A percentile compares a stretch with the other conserved stretches of the same genome.
These are phyloP conservation scores for Castanea crenata DNA, from an alignment of 306 rosid species.

Conservation along the genomic window DNA sequence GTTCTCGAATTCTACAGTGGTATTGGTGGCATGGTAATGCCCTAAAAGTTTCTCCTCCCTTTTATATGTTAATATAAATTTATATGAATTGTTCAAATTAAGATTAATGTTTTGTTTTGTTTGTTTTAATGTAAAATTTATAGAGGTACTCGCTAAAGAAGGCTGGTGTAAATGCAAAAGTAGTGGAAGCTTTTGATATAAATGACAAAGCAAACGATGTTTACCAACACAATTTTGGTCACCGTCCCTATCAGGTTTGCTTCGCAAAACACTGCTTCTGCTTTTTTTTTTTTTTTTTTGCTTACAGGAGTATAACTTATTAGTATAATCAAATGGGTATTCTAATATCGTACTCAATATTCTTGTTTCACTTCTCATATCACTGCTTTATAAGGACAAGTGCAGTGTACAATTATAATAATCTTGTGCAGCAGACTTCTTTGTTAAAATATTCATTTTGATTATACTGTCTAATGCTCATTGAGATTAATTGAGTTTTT, in stretches of 20 bases:
- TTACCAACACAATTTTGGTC: slow-evolving; percentile 69
- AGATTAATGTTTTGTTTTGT: background rate
- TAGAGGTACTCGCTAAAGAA: slow-evolving; percentile 76
- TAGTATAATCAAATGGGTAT: too few species aligned
- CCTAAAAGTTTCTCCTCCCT: background rate
- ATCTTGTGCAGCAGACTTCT: background rate
- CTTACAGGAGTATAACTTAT: background rate
- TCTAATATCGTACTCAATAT: too few species aligned
- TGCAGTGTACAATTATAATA: background rate
- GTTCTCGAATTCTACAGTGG: slow-evolving; percentile 97
- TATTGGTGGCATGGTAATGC: slow-evolving; percentile 86
- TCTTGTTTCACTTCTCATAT: background rate
- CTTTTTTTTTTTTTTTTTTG: too few species aligned
- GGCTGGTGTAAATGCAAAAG: slow-evolving; percentile 56
- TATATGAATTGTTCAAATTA: background rate
- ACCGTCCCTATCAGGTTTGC: slow-evolving; percentile 87
- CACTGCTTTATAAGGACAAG: background rate
- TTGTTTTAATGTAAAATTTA: background rate
- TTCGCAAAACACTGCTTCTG: background rate
- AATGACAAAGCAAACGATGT: slow-evolving; percentile 89
- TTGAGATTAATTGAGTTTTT: background rate
- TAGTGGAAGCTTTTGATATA: slow-evolving; percentile 83
- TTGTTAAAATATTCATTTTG: background rate
- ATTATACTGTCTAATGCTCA: background rate
- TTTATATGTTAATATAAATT: background rate